phyloP scores from a whole-genome alignment of 139 green algal genomes.

The Spirogloea muscicola region DNA sequence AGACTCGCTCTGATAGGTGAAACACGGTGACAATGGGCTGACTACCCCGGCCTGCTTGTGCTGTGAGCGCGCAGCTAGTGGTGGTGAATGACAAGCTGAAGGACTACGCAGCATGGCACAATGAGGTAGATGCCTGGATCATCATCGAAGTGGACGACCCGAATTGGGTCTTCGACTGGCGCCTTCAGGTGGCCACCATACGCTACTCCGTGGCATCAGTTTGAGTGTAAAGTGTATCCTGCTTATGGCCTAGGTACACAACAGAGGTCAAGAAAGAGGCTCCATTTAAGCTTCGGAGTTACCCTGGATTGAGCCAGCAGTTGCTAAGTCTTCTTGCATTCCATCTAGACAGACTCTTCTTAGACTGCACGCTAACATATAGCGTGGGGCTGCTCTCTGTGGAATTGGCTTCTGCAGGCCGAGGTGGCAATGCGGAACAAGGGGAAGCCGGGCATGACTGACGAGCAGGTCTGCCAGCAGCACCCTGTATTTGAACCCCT shows the following conservation, averaged over 20 bases:
- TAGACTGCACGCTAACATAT: not conserved
- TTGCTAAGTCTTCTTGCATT: not conserved
- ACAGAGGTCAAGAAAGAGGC: not conserved
- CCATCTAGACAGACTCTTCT: not conserved
- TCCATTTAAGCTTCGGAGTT: not conserved
- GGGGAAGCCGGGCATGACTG: constrained; percentile 84
- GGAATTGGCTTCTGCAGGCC: constrained; percentile 58
- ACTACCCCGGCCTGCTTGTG: not conserved
- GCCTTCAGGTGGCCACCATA: constrained; percentile 48
- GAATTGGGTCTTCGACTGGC: constrained; percentile 69
- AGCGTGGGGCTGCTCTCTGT: not conserved
- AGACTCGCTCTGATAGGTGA: not conserved
- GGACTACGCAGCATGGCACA: constrained; percentile 77
- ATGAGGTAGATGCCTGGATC: constrained; percentile 85
- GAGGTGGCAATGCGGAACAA: constrained; percentile 79
- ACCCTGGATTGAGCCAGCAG: not conserved
- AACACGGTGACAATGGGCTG: not conserved
- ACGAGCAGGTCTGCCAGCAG: constrained; percentile 68
- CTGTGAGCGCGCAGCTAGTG: constrained; percentile 25
- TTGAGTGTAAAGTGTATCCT: not conserved
- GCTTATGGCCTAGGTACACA: not conserved
- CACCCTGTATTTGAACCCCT: no score
- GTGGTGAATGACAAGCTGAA: constrained; percentile 68
- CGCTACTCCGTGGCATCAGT: not conserved
- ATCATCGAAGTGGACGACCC: constrained; percentile 80